Percentiles rank a stretch among this genome's conserved stretches.
phyloP scores from a whole-genome alignment of 345 rosid genomes.

The Arabidopsis arenosa region DNA sequence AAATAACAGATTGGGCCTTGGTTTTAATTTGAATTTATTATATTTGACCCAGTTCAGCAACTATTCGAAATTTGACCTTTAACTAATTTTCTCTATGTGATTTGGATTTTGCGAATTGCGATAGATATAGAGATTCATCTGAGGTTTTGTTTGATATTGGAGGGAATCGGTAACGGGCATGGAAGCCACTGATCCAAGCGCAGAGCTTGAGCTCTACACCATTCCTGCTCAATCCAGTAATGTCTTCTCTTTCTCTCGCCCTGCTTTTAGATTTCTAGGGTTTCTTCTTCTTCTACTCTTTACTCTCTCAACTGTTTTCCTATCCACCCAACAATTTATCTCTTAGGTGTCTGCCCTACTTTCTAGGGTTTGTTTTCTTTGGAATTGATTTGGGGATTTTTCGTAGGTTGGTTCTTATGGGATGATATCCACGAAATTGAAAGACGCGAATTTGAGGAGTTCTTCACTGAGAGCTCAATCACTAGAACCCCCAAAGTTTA shows the following conservation, averaged over 20 bases:
- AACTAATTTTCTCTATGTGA: background rate
- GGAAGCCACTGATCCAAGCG: slow-evolving; percentile 52
- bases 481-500: slow-evolving; percentile 89
- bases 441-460: slow-evolving; percentile 68
- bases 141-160: slow-evolving; percentile 1
- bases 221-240: slow-evolving; percentile 77
- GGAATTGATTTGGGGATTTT: slow-evolving; percentile 23
- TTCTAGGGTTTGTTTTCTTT: slow-evolving; percentile 10
- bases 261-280: slow-evolving; percentile 5
- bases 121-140: background rate
- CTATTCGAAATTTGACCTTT: background rate
- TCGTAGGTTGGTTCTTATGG: slow-evolving; percentile 90
- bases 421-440: slow-evolving; percentile 91
- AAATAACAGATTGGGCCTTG: background rate
- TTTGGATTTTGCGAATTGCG: background rate
- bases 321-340: background rate
- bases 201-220: slow-evolving; percentile 75
- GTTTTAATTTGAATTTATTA: background rate
- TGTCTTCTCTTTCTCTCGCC: slow-evolving; percentile 31
- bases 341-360: background rate
- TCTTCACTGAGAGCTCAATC: slow-evolving; percentile 83
- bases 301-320: background rate
- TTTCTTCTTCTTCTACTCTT: background rate
- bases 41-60: background rate
- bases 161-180: slow-evolving; percentile 35